A percentile compares a stretch with the other conserved stretches of the same genome.
Evolutionary conservation across 2,329 filamentous ascomycete genomes (phyloP).

Genomic region (Pseudogymnoascus pannorum): DNA sequence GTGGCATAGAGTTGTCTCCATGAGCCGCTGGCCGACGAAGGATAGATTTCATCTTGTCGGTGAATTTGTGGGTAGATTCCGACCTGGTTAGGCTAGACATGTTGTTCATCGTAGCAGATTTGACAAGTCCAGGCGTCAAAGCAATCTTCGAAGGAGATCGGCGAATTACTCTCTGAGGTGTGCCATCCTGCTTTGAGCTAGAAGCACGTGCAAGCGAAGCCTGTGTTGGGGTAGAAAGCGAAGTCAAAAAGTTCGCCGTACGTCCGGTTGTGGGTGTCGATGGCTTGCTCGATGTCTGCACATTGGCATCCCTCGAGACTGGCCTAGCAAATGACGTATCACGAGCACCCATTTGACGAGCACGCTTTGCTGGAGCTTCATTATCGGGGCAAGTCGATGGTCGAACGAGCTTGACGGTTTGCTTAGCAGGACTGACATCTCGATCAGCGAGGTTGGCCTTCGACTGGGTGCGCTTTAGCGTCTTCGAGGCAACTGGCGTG

Average conservation of each 20-base stretch:
- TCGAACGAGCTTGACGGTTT: slow-evolving; percentile 13
- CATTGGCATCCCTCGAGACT: slow-evolving; percentile 42
- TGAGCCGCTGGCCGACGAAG: slow-evolving; percentile 34
- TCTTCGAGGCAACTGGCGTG: slow-evolving; percentile 43
- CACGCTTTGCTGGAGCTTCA: slow-evolving; percentile 56
- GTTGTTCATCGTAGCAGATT: slow-evolving; percentile 45
- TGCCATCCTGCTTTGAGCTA: slow-evolving; percentile 47
- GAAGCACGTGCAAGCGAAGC: slow-evolving; percentile 58
- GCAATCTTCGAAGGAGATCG: slow-evolving; percentile 1
- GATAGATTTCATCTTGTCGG: slow-evolving; percentile 51
- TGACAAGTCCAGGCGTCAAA: slow-evolving; percentile 41
- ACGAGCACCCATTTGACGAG: slow-evolving; percentile 59
- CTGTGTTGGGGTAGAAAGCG: slow-evolving; percentile 71
- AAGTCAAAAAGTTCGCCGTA: slow-evolving; percentile 41
- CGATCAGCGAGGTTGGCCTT: slow-evolving; percentile 61
- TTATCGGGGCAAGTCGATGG: slow-evolving; percentile 22
- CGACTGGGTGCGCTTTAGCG: slow-evolving; percentile 45
- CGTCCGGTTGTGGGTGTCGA: slow-evolving; percentile 37
- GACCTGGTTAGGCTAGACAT: slow-evolving; percentile 28
- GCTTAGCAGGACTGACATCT: slow-evolving; percentile 39
- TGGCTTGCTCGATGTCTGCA: slow-evolving; percentile 43
- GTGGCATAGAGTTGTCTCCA: slow-evolving; percentile 18
- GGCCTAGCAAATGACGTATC: slow-evolving; percentile 62
- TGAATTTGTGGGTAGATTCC: slow-evolving; percentile 16
- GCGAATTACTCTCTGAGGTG: slow-evolving; percentile 38